Evolutionary conservation across 805 yeast genomes (phyloP), one percentile per base, ranked within the genome.

Genomic region (Saccharomycodes ludwigii): DNA sequence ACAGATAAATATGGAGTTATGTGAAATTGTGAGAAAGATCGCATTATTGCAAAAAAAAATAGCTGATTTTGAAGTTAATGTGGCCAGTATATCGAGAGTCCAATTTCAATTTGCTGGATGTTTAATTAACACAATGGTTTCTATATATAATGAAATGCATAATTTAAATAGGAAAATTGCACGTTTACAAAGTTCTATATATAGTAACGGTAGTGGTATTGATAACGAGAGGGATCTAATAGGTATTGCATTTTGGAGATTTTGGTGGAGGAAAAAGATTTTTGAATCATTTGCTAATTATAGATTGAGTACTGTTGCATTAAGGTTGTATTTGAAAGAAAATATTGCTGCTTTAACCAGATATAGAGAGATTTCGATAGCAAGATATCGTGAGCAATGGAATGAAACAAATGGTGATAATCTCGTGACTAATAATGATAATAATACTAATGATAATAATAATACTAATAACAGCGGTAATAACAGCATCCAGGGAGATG

Each of bases 61-160:
- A 3, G 50, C 47, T 27, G 59, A 54, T 35, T 54, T 54, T 37
- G 58, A 54, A 35, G 56, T 51, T 1, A 54, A 54, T 30, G 56
- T 54, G 14, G 55, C 58, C 13, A 52, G 58, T 34, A 40, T 54
- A 30, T 54, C 55, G n/a, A 38, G 59, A 23, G 48, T 54, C 10
- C 58, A 54, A 34, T 52, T 50, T 26, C 59, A 54, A 33, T 54
- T 51, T 33, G 50, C 58, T 4, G 59, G 59, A 2, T 52, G 51
- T 32, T 31, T 54, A 12, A 34, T 54, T 5, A 54, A 50, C 31
- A 56, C 52, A 35, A 54, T 54, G 59, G 43, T 54, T 4, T 54
- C 50, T 25, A 43, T 48, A 6, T 47, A 48, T 33, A 41, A 46
- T 25, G 50, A 46, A 27, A 47, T 54, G 49, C 42, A 47, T 2